Base-by-base conservation (phyloP, 768 basidiomycete species). In the Cystobasidiopsis lactophilus region DNA sequence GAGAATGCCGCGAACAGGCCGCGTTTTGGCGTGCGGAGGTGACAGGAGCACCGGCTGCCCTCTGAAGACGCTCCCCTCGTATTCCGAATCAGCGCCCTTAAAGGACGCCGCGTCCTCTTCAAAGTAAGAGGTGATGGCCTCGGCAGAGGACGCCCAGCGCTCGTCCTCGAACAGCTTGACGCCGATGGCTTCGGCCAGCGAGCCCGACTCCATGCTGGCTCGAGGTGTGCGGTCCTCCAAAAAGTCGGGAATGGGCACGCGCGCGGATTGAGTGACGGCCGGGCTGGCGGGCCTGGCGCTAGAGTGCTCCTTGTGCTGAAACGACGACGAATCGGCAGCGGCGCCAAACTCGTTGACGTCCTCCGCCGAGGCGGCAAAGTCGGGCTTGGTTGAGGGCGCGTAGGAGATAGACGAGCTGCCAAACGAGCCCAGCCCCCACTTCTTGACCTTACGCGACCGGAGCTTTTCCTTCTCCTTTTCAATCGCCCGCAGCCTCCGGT, bases 21-120 rank as follows among this genome's bases (percentile, higher is more conserved):
- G 2, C 85, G 86, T 57, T 57, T 61, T 14, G 54, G 69, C 61
- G 59, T 74, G 69, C 37, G 72, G 68, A 66, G 75, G 69, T 70
- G 89, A 79, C 26, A 79, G 60, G 64, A 79, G 80, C 60, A 81
- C 68, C 60, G 85, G 75, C 54, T 85, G 61, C 57, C 78, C 82
- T 53, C 75, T 73, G 33, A 76, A 76, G 26, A 65, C 69, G 24
- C 71, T 71, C 14, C 62, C 62, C 26, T 54, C 53, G 30, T 50
- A 45, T 16, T 55, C 56, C 37, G 52, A 50, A 50, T 29, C 40
- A 19, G 40, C 26, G 9, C 50, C 39, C 7, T 27, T 46, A 44
- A 52, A 52, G 14, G 55, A 56, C 3, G 50, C 55, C 4, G 54
- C 43, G 27, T 56, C 55, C 24, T 56, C 55, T 14, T 56, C 55